These are phyloP conservation scores for Aspergillus incahuasiensis DNA, from an alignment of 495 filamentous ascomycete species.

Conservation along the genomic window DNA sequence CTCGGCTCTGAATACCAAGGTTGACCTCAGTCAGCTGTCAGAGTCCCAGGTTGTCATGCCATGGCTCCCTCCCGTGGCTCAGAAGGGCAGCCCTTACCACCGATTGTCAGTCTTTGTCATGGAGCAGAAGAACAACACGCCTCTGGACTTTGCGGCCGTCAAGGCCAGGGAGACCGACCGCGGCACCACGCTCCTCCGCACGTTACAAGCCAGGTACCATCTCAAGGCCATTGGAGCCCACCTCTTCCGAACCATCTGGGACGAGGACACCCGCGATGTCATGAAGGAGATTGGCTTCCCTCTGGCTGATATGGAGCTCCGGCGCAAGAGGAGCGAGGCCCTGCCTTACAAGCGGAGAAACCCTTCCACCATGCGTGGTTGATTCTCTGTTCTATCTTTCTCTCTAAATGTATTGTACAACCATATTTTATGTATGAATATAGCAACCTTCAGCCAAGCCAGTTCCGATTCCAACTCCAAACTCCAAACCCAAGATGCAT, in stretches of 20 bases:
- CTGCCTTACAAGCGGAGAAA: slow-evolving; percentile 53
- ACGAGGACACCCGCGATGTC: slow-evolving; percentile 75
- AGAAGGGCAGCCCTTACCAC: slow-evolving; percentile 90
- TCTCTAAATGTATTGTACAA: slow-evolving; percentile 43
- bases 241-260: slow-evolving; percentile 87
- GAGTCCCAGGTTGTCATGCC: slow-evolving; percentile 64
- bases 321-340: slow-evolving; percentile 61
- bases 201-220: slow-evolving; percentile 61
- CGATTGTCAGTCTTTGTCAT: slow-evolving; percentile 78
- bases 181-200: slow-evolving; percentile 66
- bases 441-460: slow-evolving; percentile 26
- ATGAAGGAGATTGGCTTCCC: slow-evolving; percentile 74
- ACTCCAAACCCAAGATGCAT: slow-evolving; percentile 23
- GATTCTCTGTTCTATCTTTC: slow-evolving; percentile 20
- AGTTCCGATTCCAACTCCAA: slow-evolving; percentile 23
- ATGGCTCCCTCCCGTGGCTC: slow-evolving; percentile 80
- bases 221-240: slow-evolving; percentile 73
- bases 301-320: slow-evolving; percentile 79
- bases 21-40: slow-evolving; percentile 49
- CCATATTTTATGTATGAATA: slow-evolving; percentile 49
- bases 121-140: slow-evolving; percentile 61
- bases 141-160: slow-evolving; percentile 57
- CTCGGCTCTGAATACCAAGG: slow-evolving; percentile 47
- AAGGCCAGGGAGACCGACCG: slow-evolving; percentile 48
- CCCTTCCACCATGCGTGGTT: slow-evolving; percentile 39